Base-by-base conservation (phyloP, 352 stramenopile genomes). In the Phytophthora macrochlamydospora region DNA sequence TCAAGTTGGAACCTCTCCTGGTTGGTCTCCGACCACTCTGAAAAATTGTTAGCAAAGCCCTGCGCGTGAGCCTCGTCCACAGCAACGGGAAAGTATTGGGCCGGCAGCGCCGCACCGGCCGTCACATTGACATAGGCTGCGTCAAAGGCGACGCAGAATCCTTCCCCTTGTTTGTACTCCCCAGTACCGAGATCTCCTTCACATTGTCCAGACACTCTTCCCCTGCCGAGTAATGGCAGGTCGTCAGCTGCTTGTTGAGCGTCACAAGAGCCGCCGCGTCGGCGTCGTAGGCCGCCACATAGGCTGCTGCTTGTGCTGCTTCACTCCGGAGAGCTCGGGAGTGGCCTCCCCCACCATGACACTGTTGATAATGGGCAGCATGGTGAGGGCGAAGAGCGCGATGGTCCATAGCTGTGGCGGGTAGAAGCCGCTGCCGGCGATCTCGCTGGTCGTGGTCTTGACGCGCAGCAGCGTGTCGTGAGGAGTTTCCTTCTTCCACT, bases 11-110 rank as follows among this genome's bases (percentile, higher is more conserved):
- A 93, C 37, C 83, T 77, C 2, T 78, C 70, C 49, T 88, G 73
- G 63, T 91, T 93, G 11, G 42, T 56, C 35, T 63, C 55, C 3
- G 73, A 81, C 85, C 87, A 94, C 49, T 84, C 55, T 7, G 83
- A 92, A 38, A 92, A 92, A 42, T 89, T 85, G 60, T 93, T 94
- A 31, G 64, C 58, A 51, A 87, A 89, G 8, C 84, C 84, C 32
- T 87, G 65, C 2, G 64, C 59, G 61, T 81, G 70, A 6, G 81
- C 85, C 24, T 91, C 82, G 30, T 85, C 61, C 24, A 75, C 76
- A 6, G 40, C 73, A 50, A 92, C 90, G 3, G 87, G 85, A 43
- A 87, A 65, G 62, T 92, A 94, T 46, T 85, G 76, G n/a, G 79
- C 80, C 7, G 78, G 80, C 9, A 89, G 48, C 3, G 78, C 73